Evolutionary conservation across 306 rosid genomes (phyloP), one percentile per base, ranked within the genome.

Genomic region (Cucurbita maxima): DNA sequence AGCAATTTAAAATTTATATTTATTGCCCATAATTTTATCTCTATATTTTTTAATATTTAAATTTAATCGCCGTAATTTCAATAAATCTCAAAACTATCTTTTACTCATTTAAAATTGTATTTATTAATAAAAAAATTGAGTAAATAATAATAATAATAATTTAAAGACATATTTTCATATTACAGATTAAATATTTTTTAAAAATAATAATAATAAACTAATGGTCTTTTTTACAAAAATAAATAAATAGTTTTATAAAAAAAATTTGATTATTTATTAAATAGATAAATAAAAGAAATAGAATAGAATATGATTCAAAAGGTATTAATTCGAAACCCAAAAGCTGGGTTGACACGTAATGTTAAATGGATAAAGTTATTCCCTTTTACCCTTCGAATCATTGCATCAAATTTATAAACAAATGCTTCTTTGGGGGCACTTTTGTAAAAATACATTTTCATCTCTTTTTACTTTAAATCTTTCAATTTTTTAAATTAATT

Each of bases 301-400:
- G 40, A 68, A 47, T 68, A 68, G 73, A 68, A 68, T 68, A 45
- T 47, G 73, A 68, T 68, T 22, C 73, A 68, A 47, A 45, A 68
- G 57, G 73, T 7, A 68, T 45, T 45, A 68, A 68, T 68, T 68
- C 73, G 43, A 66, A 66, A 6, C 9, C 15, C 13, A 37, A 64
- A 64, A 64, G 54, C 44, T 44, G 18, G 72, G 0, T 20, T 20
- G 72, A 66, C 53, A 20, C 72, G 18, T 66, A 66, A 66, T 20
- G 48, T 63, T 63, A 36, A 11, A 66, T 47, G 57, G 20, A 47
- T 47, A 68, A 68, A 68, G 57, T 68, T 68, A 68, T 68, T 68
- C 73, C 13, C 9, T 47, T 68, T 64, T 64, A 43, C 18, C 13
- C 41, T 22, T 47, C 9, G 57, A 68, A 68, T 68, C 19, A 10